These are phyloP conservation scores for Penicillium crustosum DNA, from an alignment of 2,329 filamentous ascomycete genomes.

Conservation along the genomic window DNA sequence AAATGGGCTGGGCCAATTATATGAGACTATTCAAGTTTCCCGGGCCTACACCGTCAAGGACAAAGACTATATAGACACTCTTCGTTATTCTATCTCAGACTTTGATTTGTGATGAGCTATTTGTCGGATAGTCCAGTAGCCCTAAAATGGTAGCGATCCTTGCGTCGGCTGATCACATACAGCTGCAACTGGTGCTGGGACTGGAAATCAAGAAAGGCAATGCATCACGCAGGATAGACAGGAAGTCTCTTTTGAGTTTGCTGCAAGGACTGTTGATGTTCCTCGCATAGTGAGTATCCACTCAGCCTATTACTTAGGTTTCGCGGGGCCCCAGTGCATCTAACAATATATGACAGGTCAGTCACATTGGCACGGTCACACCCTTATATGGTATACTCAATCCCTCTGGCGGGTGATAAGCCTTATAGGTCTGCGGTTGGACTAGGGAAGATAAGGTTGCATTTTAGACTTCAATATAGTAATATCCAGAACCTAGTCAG, in stretches of 20 bases:
- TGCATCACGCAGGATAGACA: constrained; percentile 32
- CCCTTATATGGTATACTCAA: constrained; percentile 29
- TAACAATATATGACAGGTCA: constrained; percentile 24
- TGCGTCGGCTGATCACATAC: constrained; percentile 32
- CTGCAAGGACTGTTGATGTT: constrained; percentile 42
- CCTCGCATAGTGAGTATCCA: constrained; percentile 33
- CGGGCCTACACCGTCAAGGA: neutral
- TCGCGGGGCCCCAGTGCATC: constrained; percentile 2
- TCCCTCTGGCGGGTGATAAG: constrained; percentile 17
- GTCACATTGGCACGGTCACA: constrained; percentile 35
- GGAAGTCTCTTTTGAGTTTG: constrained; percentile 40
- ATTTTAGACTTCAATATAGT: neutral
- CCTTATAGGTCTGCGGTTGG: neutral
- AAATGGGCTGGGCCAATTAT: neutral
- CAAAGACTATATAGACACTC: neutral
- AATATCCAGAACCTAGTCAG: neutral
- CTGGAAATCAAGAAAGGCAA: constrained; percentile 34
- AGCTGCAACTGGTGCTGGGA: constrained; percentile 35
- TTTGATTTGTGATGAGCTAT: no score
- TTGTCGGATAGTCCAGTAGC: neutral
- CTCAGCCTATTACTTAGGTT: constrained; percentile 1
- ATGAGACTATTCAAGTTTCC: no score
- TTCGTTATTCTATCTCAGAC: neutral
- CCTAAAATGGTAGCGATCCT: constrained; percentile 21
- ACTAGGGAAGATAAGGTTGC: neutral